phyloP scores from a whole-genome alignment of 2,329 filamentous ascomycete genomes.

The Trichoderma oligosporum region DNA sequence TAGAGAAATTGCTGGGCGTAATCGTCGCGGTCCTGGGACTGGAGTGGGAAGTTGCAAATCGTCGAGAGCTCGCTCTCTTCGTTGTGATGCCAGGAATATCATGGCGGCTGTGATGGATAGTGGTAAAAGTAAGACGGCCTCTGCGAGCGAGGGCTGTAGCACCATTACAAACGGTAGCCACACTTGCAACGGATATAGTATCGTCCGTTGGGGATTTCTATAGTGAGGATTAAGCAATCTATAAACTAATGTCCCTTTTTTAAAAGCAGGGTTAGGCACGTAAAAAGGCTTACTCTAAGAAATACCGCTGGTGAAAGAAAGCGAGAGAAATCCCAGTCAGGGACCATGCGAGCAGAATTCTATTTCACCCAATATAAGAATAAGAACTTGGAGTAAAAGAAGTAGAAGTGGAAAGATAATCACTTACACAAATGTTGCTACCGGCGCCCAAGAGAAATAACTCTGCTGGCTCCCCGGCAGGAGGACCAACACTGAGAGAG shows the following conservation, averaged over 20 bases:
- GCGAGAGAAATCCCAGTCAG: neutral
- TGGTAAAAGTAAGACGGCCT: constrained; percentile 12
- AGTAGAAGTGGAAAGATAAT: neutral
- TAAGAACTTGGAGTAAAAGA: neutral
- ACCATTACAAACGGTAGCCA: constrained; percentile 7
- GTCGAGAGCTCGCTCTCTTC: neutral
- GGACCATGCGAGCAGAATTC: neutral
- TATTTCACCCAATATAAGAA: neutral
- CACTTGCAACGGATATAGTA: constrained; percentile 7
- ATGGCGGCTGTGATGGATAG: constrained; percentile 9
- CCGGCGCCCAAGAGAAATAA: constrained; percentile 6
- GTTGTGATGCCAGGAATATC: constrained; percentile 5
- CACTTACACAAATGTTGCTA: constrained; percentile 16
- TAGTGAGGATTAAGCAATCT: neutral
- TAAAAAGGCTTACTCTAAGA: constrained; percentile 1
- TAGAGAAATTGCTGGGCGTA: neutral
- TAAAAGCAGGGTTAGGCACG: neutral
- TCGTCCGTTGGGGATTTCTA: constrained; percentile 7
- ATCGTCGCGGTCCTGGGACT: constrained; percentile 11
- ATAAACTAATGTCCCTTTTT: too few relatives aligned
- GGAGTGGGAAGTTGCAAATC: constrained; percentile 3
- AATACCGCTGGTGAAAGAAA: constrained; percentile 1
- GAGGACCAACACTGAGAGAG: constrained; percentile 12
- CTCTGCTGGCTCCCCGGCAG: constrained; percentile 10
- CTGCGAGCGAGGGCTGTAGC: constrained; percentile 1